Conservation (phyloP, 1,284 basidiomycete genomes). For the Sporisorium exsertum region DNA sequence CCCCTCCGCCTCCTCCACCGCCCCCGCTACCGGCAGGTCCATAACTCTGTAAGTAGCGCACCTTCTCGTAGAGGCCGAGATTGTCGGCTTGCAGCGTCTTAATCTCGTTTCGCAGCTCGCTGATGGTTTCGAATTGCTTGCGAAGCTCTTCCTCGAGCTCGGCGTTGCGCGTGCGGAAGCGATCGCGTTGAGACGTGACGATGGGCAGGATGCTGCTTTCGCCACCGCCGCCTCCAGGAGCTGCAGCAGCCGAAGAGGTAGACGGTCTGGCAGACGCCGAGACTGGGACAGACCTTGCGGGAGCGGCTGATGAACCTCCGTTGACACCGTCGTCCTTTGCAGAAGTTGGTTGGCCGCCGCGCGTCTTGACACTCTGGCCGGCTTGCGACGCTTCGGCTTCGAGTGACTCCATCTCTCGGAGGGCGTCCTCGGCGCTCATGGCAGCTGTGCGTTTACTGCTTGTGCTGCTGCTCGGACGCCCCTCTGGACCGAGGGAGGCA, state of each 20-base stretch:
- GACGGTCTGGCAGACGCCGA: constrained; percentile 14
- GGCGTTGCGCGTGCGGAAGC: constrained; percentile 92
- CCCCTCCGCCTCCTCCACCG: constrained; percentile 10
- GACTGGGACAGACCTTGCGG: constrained; percentile 9
- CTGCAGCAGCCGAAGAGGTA: constrained; percentile 4
- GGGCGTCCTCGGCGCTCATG: constrained; percentile 40
- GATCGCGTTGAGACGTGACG: constrained; percentile 93
- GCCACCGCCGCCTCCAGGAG: not conserved
- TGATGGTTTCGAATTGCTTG: constrained; percentile 91
- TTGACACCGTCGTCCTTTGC: constrained; percentile 7
- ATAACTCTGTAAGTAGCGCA: constrained; percentile 63
- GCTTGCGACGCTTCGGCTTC: constrained; percentile 26
- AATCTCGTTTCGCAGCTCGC: constrained; percentile 73
- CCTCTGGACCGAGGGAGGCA: constrained; percentile 68
- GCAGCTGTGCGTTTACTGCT: constrained; percentile 10
- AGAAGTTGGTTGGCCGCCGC: not conserved
- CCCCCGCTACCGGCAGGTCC: constrained; percentile 13
- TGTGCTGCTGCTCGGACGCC: not conserved
- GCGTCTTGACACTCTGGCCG: constrained; percentile 3
- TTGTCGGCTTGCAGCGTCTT: constrained; percentile 64
- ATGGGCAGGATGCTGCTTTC: constrained; percentile 73
- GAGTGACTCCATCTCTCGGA: constrained; percentile 42
- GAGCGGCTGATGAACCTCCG: not conserved
- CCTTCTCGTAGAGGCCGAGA: constrained; percentile 64
- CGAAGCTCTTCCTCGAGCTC: constrained; percentile 97